These are phyloP conservation scores for Emmonsiellopsis sp. DNA, from an alignment of 2,329 filamentous ascomycete genomes.

Conservation along the genomic window DNA sequence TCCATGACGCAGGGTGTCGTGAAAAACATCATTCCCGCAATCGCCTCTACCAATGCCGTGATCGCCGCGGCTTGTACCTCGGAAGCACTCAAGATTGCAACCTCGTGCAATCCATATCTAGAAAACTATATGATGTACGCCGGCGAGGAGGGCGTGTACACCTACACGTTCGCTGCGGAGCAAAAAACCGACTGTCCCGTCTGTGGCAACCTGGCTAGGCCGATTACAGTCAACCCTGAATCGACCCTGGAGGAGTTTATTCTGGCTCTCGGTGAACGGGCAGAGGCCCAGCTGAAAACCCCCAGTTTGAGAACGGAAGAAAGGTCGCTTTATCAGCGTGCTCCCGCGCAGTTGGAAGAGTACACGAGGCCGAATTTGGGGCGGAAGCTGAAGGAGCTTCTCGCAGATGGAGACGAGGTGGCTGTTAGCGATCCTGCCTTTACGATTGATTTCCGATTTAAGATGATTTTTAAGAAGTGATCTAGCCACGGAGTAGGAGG, in stretches of 20 bases:
- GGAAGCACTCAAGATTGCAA: slow-evolving; percentile 90
- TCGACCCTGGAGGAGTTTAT: slow-evolving; percentile 75
- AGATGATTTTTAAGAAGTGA: slow-evolving; percentile 38
- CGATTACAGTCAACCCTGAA: slow-evolving; percentile 60
- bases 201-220: slow-evolving; percentile 73
- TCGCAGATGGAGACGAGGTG: slow-evolving; percentile 76
- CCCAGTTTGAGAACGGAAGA: slow-evolving; percentile 72
- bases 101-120: slow-evolving; percentile 68
- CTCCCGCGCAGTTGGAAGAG: slow-evolving; percentile 69
- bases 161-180: slow-evolving; percentile 92
- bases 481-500: neutral
- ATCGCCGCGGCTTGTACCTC: slow-evolving; percentile 94
- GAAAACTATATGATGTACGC: slow-evolving; percentile 99
- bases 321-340: slow-evolving; percentile 85
- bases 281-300: slow-evolving; percentile 89
- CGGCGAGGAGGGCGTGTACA: slow-evolving; percentile 90
- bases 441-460: slow-evolving; percentile 58
- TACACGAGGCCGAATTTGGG: slow-evolving; percentile 73
- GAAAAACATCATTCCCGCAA: slow-evolving; percentile 98
- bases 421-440: slow-evolving; percentile 91
- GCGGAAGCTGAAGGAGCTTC: slow-evolving; percentile 66
- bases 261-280: slow-evolving; percentile 69
- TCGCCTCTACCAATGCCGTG: slow-evolving; percentile 94
- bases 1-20: slow-evolving; percentile 93
- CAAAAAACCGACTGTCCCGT: slow-evolving; percentile 93